Base-by-base conservation (phyloP, 2,329 filamentous ascomycete genomes). In the Blumeria graminis region DNA sequence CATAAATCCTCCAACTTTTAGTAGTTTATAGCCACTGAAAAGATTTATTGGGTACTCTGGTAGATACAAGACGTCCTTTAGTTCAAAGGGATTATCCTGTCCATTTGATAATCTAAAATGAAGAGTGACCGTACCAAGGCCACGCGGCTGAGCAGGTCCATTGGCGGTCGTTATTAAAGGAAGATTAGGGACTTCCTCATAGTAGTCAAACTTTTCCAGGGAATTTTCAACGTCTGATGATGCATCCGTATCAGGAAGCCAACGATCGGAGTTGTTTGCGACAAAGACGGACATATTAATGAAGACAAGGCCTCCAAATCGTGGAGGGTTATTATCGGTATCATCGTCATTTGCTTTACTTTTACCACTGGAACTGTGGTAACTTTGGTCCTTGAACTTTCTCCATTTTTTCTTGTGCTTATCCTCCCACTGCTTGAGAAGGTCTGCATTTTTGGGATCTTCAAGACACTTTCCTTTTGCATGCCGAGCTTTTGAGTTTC, bases 371-470 rank as follows among this genome's bases (percentile, higher is more conserved):
- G n/a, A n/a, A n/a, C n/a, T n/a, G n/a, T n/a, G n/a, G n/a, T n/a
- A n/a, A n/a, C n/a, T n/a, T n/a, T n/a, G n/a, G n/a, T n/a, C n/a
- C n/a, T n/a, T n/a, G n/a, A n/a, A n/a, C n/a, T n/a, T n/a, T n/a
- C n/a, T n/a, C n/a, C n/a, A n/a, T n/a, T n/a, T n/a, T n/a, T n/a
- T n/a, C n/a, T n/a, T n/a, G n/a, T n/a, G n/a, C n/a, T n/a, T n/a
- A n/a, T n/a, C n/a, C n/a, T n/a, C n/a, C n/a, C n/a, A n/a, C n/a
- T n/a, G n/a, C n/a, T n/a, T n/a, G n/a, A n/a, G n/a, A n/a, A n/a
- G n/a, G n/a, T 53, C 33, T 53, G 36, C 39, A 33, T 53, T 51
- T 38, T 53, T 53, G n/a, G 50, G 50, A 33, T 53, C 50, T 53
- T 53, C 50, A 53, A 53, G 28, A 38, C 50, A 53, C 39, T 53